Base-by-base conservation (phyloP, 768 basidiomycete genomes). In the Leccinum imitatum region DNA sequence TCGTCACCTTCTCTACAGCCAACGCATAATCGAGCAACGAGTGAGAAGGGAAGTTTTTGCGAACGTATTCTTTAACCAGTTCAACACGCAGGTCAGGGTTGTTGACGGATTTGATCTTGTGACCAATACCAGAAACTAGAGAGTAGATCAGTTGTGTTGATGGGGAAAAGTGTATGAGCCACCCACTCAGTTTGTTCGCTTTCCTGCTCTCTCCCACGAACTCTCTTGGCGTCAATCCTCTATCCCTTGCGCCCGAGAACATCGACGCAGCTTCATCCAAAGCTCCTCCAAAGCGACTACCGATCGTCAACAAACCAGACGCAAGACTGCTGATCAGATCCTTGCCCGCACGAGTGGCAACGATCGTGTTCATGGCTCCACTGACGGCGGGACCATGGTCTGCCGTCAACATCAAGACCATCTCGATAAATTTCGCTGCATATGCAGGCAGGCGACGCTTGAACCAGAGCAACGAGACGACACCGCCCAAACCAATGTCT, bases 91-190 rank as follows among this genome's bases (percentile, higher is more conserved):
- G 82, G 81, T 95, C 93, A 52, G 93, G 93, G 85, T 95, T 95
- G 78, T 93, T 95, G 65, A 94, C 91, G 65, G 90, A 93, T 87
- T 99, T 99, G 83, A 99, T 97, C 86, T 98, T 98, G 87, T 99
- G 96, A 50, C 96, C 96, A 66, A 99, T 99, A 81, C 96, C 96
- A 65, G 88, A 90, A 82, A 98, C 90, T 91, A 64, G 37, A 10
- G 14, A 41, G 27, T 39, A 31, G 59, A 23, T 65, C 35, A 57
- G 39, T 57, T 57, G 64, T 61, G 35, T 27, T n/a, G 25, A 13
- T 15, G 15, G n/a, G 31, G 5, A 17, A 64, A 30, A 57, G 35
- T 2, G 31, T 31, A 44, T 9, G 3, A 53, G 31, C n/a, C 23
- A 84, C 87, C 62, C 66, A 30, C 90, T 96, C 63, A 97, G 87